Conservation (phyloP, 495 filamentous ascomycete species). For the Neurospora sp. region DNA sequence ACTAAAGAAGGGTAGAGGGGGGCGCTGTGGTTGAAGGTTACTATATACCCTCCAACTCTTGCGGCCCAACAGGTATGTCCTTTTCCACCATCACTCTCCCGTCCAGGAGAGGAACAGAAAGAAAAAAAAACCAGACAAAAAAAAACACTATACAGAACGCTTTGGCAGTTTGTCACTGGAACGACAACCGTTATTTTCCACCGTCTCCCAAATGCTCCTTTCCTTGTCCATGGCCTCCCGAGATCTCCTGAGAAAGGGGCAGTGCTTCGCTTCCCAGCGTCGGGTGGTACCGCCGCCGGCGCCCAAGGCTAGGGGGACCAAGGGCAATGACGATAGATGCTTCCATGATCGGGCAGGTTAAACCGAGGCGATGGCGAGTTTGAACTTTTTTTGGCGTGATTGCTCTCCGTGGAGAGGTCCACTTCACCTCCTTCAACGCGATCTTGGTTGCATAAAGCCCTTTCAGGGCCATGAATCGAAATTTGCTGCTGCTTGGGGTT, state of each 20-base stretch:
- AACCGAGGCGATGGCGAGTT: no score
- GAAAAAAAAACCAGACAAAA: neutral
- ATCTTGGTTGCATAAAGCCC: no score
- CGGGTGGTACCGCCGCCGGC: neutral
- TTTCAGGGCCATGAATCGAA: no score
- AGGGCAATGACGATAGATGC: neutral
- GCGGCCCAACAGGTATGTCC: neutral
- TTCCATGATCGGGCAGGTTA: no score
- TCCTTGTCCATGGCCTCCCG: neutral
- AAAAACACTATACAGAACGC: neutral
- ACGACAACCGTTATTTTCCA: neutral
- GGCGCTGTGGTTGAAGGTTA: neutral
- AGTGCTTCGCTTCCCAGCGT: neutral
- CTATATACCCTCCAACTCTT: neutral
- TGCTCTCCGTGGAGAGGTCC: no score
- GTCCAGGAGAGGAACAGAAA: neutral
- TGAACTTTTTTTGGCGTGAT: no score
- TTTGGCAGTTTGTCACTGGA: neutral
- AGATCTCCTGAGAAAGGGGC: neutral
- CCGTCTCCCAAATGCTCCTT: neutral
- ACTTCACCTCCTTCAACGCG: no score
- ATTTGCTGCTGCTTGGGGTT: no score
- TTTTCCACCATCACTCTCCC: neutral
- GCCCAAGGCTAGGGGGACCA: neutral
- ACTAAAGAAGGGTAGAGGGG: neutral